Conservation (phyloP, 164 flowering plant species). For the Sedum album region DNA sequence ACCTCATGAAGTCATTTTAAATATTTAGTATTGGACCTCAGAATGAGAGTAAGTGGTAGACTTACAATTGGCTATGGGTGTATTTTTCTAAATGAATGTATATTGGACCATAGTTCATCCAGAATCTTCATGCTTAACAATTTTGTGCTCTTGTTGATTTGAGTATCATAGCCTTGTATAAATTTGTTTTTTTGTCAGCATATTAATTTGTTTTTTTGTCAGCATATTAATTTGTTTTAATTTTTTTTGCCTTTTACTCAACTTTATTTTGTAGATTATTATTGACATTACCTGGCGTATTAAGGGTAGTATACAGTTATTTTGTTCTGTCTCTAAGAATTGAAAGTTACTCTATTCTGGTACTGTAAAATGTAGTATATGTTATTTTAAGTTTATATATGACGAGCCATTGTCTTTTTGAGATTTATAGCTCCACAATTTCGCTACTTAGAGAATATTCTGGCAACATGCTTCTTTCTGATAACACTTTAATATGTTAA, state of each 20-base stretch:
- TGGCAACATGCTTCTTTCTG: background rate
- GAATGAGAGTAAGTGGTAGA: background rate
- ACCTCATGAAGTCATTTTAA: no score
- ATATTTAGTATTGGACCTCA: background rate
- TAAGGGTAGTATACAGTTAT: no score
- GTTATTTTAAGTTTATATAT: background rate
- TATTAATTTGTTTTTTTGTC: background rate
- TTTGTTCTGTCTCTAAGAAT: background rate
- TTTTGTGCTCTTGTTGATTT: background rate
- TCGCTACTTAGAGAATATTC: background rate
- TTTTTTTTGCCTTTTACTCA: background rate
- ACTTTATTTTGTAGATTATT: no score
- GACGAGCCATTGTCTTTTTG: background rate
- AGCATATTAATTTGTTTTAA: background rate
- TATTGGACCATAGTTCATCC: no score
- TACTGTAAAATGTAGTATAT: background rate
- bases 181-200: background rate
- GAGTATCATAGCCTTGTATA: background rate
- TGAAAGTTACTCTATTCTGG: background rate
- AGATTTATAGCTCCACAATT: background rate
- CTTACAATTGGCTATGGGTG: no score
- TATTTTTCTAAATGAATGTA: no score
- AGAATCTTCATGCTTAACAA: no score
- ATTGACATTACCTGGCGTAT: no score
- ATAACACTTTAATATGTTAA: background rate